Base-by-base conservation (phyloP, 139 green algal genomes). In the Chlorella sp. region DNA sequence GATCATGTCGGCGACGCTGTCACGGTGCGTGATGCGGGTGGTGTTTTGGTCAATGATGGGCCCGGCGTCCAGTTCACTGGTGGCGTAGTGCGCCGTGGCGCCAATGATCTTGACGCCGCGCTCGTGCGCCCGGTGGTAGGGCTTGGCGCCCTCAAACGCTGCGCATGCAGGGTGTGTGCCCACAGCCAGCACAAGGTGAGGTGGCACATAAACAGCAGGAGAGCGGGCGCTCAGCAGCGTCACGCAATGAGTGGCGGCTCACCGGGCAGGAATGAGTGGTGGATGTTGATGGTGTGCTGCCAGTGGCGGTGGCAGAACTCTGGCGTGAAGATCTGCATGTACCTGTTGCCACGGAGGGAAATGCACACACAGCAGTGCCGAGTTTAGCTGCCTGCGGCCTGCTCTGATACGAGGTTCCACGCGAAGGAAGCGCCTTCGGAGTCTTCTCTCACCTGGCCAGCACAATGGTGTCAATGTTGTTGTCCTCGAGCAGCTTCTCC, bases 101-200 rank as follows among this genome's bases (percentile, higher is more conserved):
- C 90, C 90, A 67, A 95, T 95, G 51, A 95, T 83, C 77, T 93
- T 93, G 6, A 95, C 90, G 50, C 90, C 90, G 30, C 88, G 80
- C 51, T 88, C 80, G 65, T 88, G 83, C 20, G 83, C 83, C 1
- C 83, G 74, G 71, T 90, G 85, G 77, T 89, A 89, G 5, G 82
- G 85, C 35, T 68, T 66, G 0, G 74, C 89, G 23, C 89, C 90
- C 74, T 93, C 82, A 78, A 95, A 95, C 0, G 88, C 86, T 64
- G 55, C 55, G 24, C 22, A 17, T 55, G 10, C n/a, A n/a, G n/a
- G n/a, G n/a, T n/a, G n/a, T n/a, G n/a, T n/a, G n/a, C n/a, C n/a
- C n/a, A n/a, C n/a, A n/a, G n/a, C n/a, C n/a, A n/a, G n/a, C n/a
- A n/a, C n/a, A n/a, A n/a, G n/a, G n/a, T n/a, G n/a, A n/a, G n/a